These are phyloP conservation scores for Albugo laibachii DNA, from an alignment of 352 stramenopile genomes.

Conservation along the genomic window DNA sequence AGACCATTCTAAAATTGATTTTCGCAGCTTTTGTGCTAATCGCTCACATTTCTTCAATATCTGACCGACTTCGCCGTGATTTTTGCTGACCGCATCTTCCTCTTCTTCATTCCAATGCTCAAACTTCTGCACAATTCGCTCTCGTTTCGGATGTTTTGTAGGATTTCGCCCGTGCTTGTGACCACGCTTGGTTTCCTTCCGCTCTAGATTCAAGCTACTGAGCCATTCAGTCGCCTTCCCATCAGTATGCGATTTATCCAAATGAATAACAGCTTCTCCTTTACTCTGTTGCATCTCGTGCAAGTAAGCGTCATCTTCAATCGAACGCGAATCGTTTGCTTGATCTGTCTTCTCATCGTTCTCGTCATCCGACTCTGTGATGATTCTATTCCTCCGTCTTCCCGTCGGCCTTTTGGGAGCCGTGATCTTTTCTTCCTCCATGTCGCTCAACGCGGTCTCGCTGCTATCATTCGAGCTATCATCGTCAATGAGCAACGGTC, in stretches of 20 bases:
- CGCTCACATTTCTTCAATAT: slow-evolving; percentile 38
- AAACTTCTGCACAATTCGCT: background rate
- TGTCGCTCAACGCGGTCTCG: background rate
- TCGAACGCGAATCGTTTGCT: too few species aligned
- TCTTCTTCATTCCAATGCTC: slow-evolving; percentile 10
- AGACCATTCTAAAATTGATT: slow-evolving; percentile 43
- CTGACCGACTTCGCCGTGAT: slow-evolving; percentile 42
- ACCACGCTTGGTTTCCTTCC: too few species aligned
- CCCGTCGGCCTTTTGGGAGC: slow-evolving; percentile 2
- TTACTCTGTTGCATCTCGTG: too few species aligned
- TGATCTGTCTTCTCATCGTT: background rate
- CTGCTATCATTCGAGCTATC: slow-evolving; percentile 10
- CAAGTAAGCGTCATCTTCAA: too few species aligned
- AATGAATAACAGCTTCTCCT: too few species aligned
- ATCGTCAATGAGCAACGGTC: slow-evolving; percentile 1
- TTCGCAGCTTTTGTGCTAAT: slow-evolving; percentile 34
- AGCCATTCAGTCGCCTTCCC: background rate
- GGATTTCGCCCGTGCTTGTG: background rate
- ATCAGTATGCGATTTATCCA: background rate
- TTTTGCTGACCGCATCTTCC: slow-evolving; percentile 24
- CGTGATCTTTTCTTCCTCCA: background rate
- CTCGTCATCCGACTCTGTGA: background rate
- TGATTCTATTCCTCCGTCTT: slow-evolving; percentile 5
- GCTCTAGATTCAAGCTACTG: too few species aligned
- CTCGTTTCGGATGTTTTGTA: background rate